Evolutionary conservation across 1,139 yeast species (phyloP).

Genomic region (Saccharomycopsis hybrid): DNA sequence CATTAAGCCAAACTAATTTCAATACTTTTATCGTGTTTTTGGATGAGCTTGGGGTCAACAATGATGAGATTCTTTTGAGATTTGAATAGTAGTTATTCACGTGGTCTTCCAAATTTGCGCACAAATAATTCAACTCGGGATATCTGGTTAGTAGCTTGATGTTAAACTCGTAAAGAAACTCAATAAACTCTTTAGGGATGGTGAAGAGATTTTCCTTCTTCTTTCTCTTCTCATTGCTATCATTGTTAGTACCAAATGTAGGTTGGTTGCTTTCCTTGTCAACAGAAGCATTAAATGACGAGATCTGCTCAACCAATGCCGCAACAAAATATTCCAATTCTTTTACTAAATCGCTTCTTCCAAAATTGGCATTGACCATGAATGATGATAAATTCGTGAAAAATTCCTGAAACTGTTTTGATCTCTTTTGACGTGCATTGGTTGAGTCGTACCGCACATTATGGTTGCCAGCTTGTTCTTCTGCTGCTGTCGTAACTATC

Average conservation of each 20-base stretch:
- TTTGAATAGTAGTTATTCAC: conserved; percentile 2
- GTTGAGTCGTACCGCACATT: too few species aligned
- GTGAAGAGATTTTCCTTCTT: too few species aligned
- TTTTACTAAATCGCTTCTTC: conserved; percentile 2
- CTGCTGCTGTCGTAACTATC: too few species aligned
- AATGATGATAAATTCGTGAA: neutral
- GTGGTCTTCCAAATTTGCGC: neutral
- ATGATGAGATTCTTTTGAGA: neutral
- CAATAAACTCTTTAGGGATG: conserved; percentile 12
- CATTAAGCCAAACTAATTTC: conserved; percentile 14
- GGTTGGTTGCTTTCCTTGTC: neutral
- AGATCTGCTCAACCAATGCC: conserved; percentile 2
- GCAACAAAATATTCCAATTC: conserved; percentile 7
- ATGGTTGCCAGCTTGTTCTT: too few species aligned
- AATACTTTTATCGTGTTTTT: conserved; percentile 2
- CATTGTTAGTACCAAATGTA: too few species aligned
- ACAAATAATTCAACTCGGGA: conserved; percentile 3
- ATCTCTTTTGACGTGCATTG: neutral
- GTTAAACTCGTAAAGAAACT: conserved; percentile 7
- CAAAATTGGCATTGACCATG: neutral
- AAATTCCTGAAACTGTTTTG: neutral
- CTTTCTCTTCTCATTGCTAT: too few species aligned
- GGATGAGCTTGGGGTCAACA: neutral
- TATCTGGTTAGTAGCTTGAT: neutral
- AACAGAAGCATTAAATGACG: neutral